Evolutionary conservation across 73 alveolate species (phyloP).

Genomic region (Tetrahymena elliotti): DNA sequence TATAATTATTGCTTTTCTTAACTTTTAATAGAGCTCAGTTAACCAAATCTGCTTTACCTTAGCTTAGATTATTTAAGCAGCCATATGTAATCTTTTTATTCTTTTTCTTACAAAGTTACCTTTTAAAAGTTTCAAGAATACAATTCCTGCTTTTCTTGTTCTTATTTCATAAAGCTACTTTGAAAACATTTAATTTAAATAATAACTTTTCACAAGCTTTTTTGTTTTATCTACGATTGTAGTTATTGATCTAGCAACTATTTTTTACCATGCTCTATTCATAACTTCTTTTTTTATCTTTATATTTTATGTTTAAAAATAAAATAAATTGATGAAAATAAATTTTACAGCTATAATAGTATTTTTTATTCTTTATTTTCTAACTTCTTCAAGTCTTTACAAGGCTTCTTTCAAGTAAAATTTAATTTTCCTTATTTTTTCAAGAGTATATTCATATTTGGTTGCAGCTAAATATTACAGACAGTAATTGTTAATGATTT

Average conservation of each 20-base stretch:
- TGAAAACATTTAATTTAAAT: constrained; percentile 24
- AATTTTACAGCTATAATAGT: not conserved
- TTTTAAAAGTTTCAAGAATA: constrained; percentile 34
- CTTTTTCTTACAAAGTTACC: constrained; percentile 54
- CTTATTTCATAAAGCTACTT: constrained; percentile 35
- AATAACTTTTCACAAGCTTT: constrained; percentile 43
- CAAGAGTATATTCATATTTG: not conserved
- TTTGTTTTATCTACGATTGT: constrained; percentile 45
- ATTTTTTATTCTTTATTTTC: constrained; percentile 4
- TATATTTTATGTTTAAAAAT: not conserved
- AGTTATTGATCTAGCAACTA: constrained; percentile 21
- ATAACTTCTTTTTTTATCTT: not conserved
- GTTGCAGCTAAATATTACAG: not conserved
- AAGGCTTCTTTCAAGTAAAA: not conserved
- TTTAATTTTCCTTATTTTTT: not conserved
- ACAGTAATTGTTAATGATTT: not conserved
- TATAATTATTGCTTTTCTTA: constrained; percentile 43
- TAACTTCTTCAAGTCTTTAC: not conserved
- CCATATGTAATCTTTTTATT: constrained; percentile 37
- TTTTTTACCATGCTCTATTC: constrained; percentile 48
- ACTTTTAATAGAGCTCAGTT: constrained; percentile 37
- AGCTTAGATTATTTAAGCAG: constrained; percentile 58
- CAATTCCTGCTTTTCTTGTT: constrained; percentile 38
- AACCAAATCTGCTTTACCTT: constrained; percentile 51
- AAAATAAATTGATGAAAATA: not conserved